A percentile compares a stretch with the other conserved stretches of the same genome.
phyloP scores from a whole-genome alignment of 352 stramenopile species.

The Thalassiosira mediterranea region DNA sequence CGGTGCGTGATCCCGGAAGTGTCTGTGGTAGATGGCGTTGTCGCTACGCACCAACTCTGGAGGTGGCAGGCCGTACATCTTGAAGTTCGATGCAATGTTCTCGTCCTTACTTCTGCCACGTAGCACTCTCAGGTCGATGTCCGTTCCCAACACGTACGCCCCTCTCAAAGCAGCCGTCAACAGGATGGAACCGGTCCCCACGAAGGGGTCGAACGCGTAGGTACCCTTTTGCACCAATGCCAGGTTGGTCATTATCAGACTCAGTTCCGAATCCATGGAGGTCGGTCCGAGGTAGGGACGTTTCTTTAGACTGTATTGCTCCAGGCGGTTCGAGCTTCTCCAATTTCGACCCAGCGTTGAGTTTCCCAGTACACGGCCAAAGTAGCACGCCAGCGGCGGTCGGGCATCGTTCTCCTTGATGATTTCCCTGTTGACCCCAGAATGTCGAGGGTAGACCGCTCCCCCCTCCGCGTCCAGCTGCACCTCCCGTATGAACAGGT shows the following conservation, averaged over 20 bases:
- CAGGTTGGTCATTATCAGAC: constrained; percentile 94
- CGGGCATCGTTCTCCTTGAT: constrained; percentile 65
- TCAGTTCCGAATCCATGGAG: constrained; percentile 96
- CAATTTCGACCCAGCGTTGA: constrained; percentile 49
- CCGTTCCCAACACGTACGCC: constrained; percentile 92
- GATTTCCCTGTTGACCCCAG: constrained; percentile 47
- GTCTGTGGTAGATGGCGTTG: constrained; percentile 84
- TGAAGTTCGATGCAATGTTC: constrained; percentile 76
- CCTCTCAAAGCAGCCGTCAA: constrained; percentile 92
- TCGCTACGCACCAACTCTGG: constrained; percentile 95
- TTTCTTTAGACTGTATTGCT: constrained; percentile 93
- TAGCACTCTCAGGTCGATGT: constrained; percentile 95
- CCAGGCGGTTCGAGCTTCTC: constrained; percentile 71
- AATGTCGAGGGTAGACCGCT: constrained; percentile 57
- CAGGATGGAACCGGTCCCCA: constrained; percentile 96
- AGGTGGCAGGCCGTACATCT: constrained; percentile 90
- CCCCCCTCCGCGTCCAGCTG: constrained; percentile 65
- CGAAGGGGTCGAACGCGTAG: constrained; percentile 95
- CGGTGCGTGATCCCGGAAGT: constrained; percentile 89
- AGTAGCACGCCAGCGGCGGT: constrained; percentile 73
- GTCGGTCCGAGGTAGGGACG: constrained; percentile 95
- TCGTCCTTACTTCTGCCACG: constrained; percentile 88
- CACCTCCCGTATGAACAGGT: constrained; percentile 77
- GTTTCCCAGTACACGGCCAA: constrained; percentile 66
- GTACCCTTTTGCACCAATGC: constrained; percentile 73